A percentile compares a stretch with the other conserved stretches of the same genome.
phyloP scores from a whole-genome alignment of 2,329 filamentous ascomycete species.

The Coniochaeta sp. region DNA sequence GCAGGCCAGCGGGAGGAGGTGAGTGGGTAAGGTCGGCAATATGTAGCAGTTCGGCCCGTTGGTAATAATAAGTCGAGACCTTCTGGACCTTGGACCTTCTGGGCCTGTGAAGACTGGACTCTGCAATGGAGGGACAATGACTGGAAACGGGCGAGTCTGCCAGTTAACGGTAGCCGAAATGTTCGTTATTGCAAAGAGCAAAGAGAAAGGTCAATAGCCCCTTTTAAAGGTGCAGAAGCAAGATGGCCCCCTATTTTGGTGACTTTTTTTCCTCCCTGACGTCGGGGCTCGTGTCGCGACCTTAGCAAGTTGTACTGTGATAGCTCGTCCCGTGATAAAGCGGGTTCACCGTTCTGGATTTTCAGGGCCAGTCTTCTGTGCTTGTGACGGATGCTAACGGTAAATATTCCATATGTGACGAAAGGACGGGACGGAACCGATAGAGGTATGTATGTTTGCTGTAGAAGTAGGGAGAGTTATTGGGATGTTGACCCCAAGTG shows the following conservation, averaged over 20 bases:
- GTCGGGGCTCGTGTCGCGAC: not conserved
- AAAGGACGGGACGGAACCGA: no score
- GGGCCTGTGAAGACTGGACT: no score
- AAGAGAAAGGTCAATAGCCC: not conserved
- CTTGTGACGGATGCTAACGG: no score
- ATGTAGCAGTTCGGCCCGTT: not conserved
- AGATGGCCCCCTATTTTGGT: not conserved
- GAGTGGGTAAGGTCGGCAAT: conserved; percentile 1
- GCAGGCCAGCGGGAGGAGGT: not conserved
- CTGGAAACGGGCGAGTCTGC: not conserved
- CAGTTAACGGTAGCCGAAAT: not conserved
- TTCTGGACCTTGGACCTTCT: not conserved
- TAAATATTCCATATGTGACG: no score
- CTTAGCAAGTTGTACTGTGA: no score
- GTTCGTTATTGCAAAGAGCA: no score
- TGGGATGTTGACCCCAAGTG: not conserved
- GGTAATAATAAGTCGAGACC: conserved; percentile 1
- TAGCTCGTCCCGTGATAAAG: not conserved
- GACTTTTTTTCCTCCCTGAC: not conserved
- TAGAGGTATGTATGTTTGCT: no score
- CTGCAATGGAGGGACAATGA: not conserved
- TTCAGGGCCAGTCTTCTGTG: no score
- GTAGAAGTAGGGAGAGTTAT: no score
- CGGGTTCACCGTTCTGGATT: not conserved
- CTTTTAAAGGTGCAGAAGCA: not conserved